Base-by-base conservation (phyloP, 257 asterid genomes). In the Solanum medicagineum region DNA sequence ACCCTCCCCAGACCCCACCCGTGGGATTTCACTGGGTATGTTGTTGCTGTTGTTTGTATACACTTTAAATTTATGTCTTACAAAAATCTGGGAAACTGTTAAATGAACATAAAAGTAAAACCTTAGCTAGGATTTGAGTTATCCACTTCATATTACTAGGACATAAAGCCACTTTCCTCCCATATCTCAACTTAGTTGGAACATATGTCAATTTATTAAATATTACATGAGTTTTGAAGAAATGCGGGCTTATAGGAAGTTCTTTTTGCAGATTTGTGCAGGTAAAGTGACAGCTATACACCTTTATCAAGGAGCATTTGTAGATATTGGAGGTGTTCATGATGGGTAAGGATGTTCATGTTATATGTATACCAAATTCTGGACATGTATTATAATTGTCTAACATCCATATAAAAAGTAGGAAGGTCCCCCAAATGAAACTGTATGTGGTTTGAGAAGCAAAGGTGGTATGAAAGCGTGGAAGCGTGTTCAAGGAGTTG, bases 261-360 rank as follows among this genome's bases (percentile, higher is more conserved):
- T 20, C 84, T 65, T 90, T 81, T 87, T 55, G 54, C 89, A 96
- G 99, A 93, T 96, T 85, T 96, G 99, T 91, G 94, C 95, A 51
- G 99, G 98, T 86, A 95, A 89, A 90, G 98, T 96, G 87, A 92
- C 93, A 69, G 98, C 97, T 26, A 81, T 96, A 84, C 98, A 96
- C 85, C 99, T 96, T 85, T 94, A 96, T 87, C 99, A 96, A 93
- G 99, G 99, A 90, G 99, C 99, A 63, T 96, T 96, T 89, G 98
- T 96, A 15, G 99, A 96, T 90, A 92, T 96, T 81, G 99, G 99
- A 83, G 94, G 99, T 49, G 99, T 96, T 83, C 92, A 94, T 87
- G 99, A 94, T 85, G 99, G 99, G 99, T 96, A 89, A 87, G 91
- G 85, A 26, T 84, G 19, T 90, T 88, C 49, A 75, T 62, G 36